Conservation (phyloP, 306 rosid species). For the Myrica gale region DNA sequence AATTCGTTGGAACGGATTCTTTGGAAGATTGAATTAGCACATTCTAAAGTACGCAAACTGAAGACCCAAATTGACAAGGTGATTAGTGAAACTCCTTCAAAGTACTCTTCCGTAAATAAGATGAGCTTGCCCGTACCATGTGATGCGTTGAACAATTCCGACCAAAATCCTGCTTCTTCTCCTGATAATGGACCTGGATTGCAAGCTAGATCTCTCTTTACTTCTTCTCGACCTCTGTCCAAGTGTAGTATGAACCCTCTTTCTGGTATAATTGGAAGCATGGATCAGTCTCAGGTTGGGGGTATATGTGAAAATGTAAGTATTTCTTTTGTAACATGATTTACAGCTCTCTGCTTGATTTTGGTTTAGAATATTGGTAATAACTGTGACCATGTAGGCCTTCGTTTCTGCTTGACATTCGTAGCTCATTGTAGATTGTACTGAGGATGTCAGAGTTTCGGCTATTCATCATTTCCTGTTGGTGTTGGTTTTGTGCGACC, state of each 20-base stretch:
- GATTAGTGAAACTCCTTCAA: constrained; percentile 43
- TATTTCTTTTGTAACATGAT: constrained; percentile 12
- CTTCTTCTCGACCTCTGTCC: constrained; percentile 36
- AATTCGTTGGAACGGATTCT: constrained; percentile 40
- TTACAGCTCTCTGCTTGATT: background rate
- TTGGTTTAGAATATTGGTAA: constrained; percentile 12
- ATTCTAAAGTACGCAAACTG: constrained; percentile 45
- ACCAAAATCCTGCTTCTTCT: constrained; percentile 33
- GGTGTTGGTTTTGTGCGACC: constrained; percentile 7
- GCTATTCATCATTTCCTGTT: constrained; percentile 23
- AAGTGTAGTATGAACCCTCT: constrained; percentile 29
- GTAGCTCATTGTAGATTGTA: background rate
- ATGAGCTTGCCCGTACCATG: constrained; percentile 32
- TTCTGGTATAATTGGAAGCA: constrained; percentile 33
- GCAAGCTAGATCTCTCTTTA: constrained; percentile 34
- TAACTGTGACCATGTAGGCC: constrained; percentile 10
- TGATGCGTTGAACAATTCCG: constrained; percentile 23
- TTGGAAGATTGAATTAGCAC: constrained; percentile 47
- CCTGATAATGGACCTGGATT: constrained; percentile 26
- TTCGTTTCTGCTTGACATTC: constrained; percentile 8
- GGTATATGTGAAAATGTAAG: constrained; percentile 47
- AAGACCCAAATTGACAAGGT: constrained; percentile 51
- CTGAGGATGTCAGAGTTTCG: background rate
- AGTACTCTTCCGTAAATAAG: constrained; percentile 35
- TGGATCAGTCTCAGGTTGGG: constrained; percentile 33